Conservation (phyloP, 352 stramenopile genomes). For the Phytopythium ostracodes region DNA sequence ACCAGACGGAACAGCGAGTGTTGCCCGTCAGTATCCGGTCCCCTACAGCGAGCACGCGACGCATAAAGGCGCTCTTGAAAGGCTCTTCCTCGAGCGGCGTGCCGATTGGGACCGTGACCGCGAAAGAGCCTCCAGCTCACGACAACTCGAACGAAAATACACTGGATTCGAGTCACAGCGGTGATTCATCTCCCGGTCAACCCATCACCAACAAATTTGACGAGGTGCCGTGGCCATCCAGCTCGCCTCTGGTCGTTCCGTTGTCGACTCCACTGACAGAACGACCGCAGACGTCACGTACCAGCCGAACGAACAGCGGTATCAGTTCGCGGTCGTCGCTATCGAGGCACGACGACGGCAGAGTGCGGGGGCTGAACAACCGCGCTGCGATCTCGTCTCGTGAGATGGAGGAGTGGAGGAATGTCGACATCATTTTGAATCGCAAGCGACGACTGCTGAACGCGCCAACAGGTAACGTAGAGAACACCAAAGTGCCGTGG, state of each 20-base stretch:
- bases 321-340: neutral
- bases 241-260: neutral
- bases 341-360: neutral
- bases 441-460: constrained; percentile 45
- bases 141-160: neutral
- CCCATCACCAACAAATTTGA: neutral
- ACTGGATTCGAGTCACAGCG: neutral
- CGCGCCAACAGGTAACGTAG: constrained; percentile 29
- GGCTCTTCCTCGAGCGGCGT: constrained; percentile 1
- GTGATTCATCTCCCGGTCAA: neutral
- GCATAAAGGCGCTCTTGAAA: constrained; percentile 1
- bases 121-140: neutral
- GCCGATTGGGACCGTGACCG: neutral
- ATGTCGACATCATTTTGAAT: constrained; percentile 50
- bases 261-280: neutral
- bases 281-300: neutral
- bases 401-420: constrained; percentile 56
- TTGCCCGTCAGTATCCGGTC: neutral
- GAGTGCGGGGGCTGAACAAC: neutral
- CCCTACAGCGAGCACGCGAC: neutral
- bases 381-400: constrained; percentile 19
- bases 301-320: neutral
- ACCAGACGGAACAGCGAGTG: constrained; percentile 12
- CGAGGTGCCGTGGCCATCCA: neutral
- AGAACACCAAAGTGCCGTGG: constrained; percentile 46